Conservation (phyloP, 352 stramenopile species). For the Pythium brachiatum region DNA sequence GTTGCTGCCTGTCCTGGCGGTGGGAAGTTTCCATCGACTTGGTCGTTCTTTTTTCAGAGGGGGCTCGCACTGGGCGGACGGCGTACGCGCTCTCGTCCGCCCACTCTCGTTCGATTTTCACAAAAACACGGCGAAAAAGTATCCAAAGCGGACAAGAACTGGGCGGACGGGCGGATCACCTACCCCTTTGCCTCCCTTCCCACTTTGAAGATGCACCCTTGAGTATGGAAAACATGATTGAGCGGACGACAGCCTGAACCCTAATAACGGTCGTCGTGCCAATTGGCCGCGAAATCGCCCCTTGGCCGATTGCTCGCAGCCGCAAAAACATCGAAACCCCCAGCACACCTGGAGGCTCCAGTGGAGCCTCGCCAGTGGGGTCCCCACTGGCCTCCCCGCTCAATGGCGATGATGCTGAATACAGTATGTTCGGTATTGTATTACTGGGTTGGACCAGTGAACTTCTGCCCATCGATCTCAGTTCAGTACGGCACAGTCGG, state of each 20-base stretch:
- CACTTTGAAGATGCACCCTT: neutral
- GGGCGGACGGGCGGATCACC: neutral
- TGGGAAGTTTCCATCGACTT: conserved; percentile 23
- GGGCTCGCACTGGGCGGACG: neutral
- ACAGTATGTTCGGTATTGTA: too few relatives aligned
- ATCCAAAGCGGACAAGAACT: conserved; percentile 1
- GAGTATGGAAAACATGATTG: neutral
- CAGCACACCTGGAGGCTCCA: too few relatives aligned
- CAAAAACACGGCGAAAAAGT: conserved; percentile 8
- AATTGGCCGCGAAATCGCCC: neutral
- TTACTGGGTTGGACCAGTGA: too few relatives aligned
- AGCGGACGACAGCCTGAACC: neutral
- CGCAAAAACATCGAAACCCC: conserved; percentile 7
- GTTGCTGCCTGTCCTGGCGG: neutral
- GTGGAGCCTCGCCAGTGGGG: too few relatives aligned
- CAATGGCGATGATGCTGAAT: neutral
- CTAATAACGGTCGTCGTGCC: neutral
- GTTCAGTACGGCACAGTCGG: neutral
- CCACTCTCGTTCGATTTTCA: neutral
- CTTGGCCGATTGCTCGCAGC: conserved; percentile 1
- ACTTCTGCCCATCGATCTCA: neutral
- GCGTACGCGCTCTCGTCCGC: neutral
- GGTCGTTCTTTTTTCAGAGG: conserved; percentile 23
- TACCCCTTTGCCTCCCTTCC: neutral
- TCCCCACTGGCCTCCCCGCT: too few relatives aligned